Base-by-base conservation (phyloP, 768 basidiomycete species). In the Suillus subluteus region DNA sequence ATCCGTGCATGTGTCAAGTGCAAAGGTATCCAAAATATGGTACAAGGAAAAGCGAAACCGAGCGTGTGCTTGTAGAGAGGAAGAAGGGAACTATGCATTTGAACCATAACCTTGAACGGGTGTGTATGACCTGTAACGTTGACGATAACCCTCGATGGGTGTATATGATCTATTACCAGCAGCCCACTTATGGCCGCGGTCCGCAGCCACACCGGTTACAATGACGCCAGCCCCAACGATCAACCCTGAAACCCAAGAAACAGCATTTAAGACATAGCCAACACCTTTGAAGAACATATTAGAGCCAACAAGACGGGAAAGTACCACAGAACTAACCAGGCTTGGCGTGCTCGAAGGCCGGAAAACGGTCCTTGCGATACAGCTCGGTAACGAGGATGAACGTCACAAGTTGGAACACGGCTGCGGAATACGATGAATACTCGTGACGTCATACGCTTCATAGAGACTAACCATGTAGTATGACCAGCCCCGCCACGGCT, bases 151-250 rank as follows among this genome's bases (percentile, higher is more conserved):
- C 1, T 6, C 4, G 26, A 80, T 78, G 5, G 76, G 79, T 9
- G 74, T 79, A 74, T 94, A 92, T 15, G 86, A 85, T 65, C 91
- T 83, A 69, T 90, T 89, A 55, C 91, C 91, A 43, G 91, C 91
- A 46, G 91, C 91, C 92, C 92, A 94, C 65, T 78, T 79, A 68
- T 89, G 80, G 26, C 65, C 84, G 40, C 73, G 76, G 66, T 81
- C 79, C 21, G 84, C 84, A 62, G 84, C 81, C 2, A 87, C 75
- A 3, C 92, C 92, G 1, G 90, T 91, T 30, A 82, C 75, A 7
- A 90, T 79, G 11, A 92, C 86, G 0, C 82, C 87, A 32, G 79
- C 65, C 0, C 83, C 82, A 37, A 87, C 82, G 35, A 89, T 50
- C 58, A 90, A 69, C 35, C 86, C 86, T 21, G 79, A 70, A 26